phyloP scores from a whole-genome alignment of 106 monocot species.

The Apostasia ramifera region DNA sequence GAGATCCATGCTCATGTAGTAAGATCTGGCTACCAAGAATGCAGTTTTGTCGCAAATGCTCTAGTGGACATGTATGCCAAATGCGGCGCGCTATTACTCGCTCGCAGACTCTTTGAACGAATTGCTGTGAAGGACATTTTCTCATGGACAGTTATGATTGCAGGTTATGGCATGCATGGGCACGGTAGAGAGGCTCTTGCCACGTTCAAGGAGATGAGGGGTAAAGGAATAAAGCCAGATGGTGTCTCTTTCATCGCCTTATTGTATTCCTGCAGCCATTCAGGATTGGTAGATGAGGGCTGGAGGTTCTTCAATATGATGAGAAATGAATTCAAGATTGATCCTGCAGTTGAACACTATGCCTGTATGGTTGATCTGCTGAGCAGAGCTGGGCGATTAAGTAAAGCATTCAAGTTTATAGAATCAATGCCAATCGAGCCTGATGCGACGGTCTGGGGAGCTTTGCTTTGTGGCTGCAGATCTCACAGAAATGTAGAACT shows the following conservation, averaged over 20 bases:
- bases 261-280: conserved; percentile 58
- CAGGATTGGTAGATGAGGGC: conserved; percentile 53
- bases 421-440: conserved; percentile 64
- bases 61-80: conserved; percentile 69
- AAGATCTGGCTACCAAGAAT: conserved; percentile 19
- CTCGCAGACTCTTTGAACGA: conserved; percentile 33
- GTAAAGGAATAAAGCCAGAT: conserved; percentile 39
- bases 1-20: conserved; percentile 57
- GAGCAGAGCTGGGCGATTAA: conserved; percentile 48
- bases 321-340: conserved; percentile 56
- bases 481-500: conserved; percentile 60
- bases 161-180: conserved; percentile 67
- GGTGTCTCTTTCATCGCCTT: conserved; percentile 45
- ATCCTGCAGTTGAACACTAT: conserved; percentile 64
- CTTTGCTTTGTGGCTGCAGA: conserved; percentile 76
- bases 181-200: conserved; percentile 40
- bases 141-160: conserved; percentile 62
- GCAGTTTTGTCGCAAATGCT: conserved; percentile 38
- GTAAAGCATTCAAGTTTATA: conserved; percentile 58
- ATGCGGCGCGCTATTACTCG: conserved; percentile 40
- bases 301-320: conserved; percentile 64
- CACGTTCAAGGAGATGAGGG: conserved; percentile 47
- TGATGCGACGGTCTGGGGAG: conserved; percentile 56
- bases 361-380: conserved; percentile 76
- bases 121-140: conserved; percentile 30